Evolutionary conservation across 2,329 filamentous ascomycete species (phyloP).

Genomic region (Neopestalotiopsis rosae): DNA sequence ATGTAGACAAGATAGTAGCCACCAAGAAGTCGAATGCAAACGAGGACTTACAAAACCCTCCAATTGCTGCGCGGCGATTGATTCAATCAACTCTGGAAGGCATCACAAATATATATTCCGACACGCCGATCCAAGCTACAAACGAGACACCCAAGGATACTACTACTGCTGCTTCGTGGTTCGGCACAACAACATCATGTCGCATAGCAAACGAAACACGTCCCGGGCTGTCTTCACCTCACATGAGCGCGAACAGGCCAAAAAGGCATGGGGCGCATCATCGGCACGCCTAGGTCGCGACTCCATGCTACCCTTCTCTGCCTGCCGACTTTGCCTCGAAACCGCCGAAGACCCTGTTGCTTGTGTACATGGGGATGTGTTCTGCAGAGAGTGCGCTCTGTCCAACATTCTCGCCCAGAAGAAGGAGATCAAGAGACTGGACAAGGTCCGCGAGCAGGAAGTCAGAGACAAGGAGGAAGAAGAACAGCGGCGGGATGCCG

Average conservation of each 20-base stretch:
- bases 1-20: background rate
- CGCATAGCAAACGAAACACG: conserved; percentile 81
- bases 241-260: conserved; percentile 84
- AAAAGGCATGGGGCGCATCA: conserved; percentile 80
- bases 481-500: conserved; percentile 65
- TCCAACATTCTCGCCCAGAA: conserved; percentile 89
- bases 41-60: too few species aligned
- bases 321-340: conserved; percentile 86
- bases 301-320: conserved; percentile 89
- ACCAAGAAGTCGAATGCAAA: background rate
- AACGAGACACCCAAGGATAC: too few species aligned
- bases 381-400: conserved; percentile 93
- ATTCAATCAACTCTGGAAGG: background rate
- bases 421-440: conserved; percentile 85
- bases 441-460: conserved; percentile 67
- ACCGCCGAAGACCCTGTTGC: conserved; percentile 82
- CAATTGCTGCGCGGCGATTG: background rate
- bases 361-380: conserved; percentile 85
- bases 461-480: conserved; percentile 67
- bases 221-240: conserved; percentile 93
- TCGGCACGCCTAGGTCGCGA: conserved; percentile 87
- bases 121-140: background rate
- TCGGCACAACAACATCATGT: conserved; percentile 15
- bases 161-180: too few species aligned
- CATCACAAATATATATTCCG: background rate